phyloP scores from a whole-genome alignment of 495 filamentous ascomycete genomes.

The Tuber umbilicatum region DNA sequence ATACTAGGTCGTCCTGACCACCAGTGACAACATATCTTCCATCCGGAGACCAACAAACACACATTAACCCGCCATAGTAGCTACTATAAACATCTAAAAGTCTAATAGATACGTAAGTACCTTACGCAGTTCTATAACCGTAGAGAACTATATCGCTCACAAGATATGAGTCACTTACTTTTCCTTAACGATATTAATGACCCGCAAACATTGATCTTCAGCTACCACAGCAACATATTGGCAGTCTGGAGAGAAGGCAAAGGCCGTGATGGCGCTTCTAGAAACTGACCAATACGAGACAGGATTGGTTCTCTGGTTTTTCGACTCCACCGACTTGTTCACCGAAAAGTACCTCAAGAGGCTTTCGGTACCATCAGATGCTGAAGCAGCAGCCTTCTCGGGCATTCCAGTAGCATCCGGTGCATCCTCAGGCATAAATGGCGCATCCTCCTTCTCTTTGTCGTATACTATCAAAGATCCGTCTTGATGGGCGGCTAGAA shows the following conservation, averaged over 20 bases:
- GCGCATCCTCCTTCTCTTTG: slow-evolving; percentile 93
- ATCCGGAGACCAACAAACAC: slow-evolving; percentile 95
- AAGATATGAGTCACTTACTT: slow-evolving; percentile 52
- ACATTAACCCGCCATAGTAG: slow-evolving; percentile 88
- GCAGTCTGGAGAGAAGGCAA: slow-evolving; percentile 81
- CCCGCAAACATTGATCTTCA: slow-evolving; percentile 80
- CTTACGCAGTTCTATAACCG: neutral
- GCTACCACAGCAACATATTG: slow-evolving; percentile 84
- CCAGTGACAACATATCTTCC: slow-evolving; percentile 93
- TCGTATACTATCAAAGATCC: slow-evolving; percentile 93
- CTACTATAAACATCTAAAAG: slow-evolving; percentile 76
- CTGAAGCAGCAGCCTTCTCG: slow-evolving; percentile 19
- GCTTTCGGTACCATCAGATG: slow-evolving; percentile 16
- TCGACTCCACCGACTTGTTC: slow-evolving; percentile 81
- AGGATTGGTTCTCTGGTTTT: slow-evolving; percentile 88
- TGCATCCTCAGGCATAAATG: slow-evolving; percentile 55
- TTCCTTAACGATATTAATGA: slow-evolving; percentile 88
- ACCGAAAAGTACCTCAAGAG: slow-evolving; percentile 45
- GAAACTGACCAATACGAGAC: slow-evolving; percentile 86
- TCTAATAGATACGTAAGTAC: slow-evolving; percentile 45
- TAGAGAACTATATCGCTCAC: neutral
- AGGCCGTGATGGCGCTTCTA: slow-evolving; percentile 77
- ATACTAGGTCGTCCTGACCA: slow-evolving; percentile 89
- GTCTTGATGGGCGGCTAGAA: slow-evolving; percentile 87
- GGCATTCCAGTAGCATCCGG: slow-evolving; percentile 30